Percentiles rank a stretch among this genome's conserved stretches.
These are phyloP conservation scores for Oryza longistaminata DNA, from an alignment of 176 grass and related monocot species.

Conservation along the genomic window DNA sequence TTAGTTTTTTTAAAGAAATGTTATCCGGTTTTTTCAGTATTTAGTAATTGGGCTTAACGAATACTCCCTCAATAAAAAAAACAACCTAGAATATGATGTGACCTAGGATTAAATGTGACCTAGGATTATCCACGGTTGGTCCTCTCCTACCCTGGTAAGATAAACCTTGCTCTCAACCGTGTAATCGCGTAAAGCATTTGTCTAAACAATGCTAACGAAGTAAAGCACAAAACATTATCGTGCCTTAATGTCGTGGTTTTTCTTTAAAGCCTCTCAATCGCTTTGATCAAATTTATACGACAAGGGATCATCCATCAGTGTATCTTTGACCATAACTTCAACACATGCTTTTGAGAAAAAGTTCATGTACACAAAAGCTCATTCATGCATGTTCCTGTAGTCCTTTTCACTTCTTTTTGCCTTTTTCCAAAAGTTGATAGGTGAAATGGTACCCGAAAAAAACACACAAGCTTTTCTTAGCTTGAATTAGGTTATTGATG, in stretches of 20 bases:
- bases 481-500: slow-evolving; percentile 9
- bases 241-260: not conserved
- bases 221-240: not conserved
- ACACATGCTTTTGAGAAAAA: not conserved
- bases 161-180: no score
- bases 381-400: not conserved
- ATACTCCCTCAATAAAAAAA: no score
- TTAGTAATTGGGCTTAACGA: no score
- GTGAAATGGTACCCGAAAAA: not conserved
- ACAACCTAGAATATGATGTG: no score
- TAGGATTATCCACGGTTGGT: no score
- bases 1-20: no score
- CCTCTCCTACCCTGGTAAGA: no score
- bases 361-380: not conserved
- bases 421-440: slow-evolving; percentile 13
- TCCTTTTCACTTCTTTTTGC: not conserved
- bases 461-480: not conserved
- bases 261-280: not conserved
- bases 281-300: not conserved
- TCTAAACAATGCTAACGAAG: not conserved
- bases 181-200: not conserved
- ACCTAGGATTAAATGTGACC: no score
- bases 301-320: not conserved
- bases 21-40: no score
- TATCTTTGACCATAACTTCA: not conserved